These are phyloP conservation scores for Gracilaria domingensis DNA, from an alignment of 23 red algal genomes.

Conservation along the genomic window DNA sequence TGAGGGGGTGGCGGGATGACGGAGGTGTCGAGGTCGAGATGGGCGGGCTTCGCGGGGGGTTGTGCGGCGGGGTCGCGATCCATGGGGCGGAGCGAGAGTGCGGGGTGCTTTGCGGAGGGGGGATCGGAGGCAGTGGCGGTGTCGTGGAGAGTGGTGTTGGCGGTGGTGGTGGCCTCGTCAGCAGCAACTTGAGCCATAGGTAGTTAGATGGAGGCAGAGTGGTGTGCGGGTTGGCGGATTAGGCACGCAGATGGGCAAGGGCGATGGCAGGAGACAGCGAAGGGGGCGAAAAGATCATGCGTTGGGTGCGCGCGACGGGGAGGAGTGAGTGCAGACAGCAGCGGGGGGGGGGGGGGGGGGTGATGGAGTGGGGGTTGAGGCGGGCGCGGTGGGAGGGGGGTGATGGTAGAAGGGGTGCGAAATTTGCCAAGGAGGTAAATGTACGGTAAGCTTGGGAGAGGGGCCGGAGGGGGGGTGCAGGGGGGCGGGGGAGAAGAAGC, in stretches of 20 bases:
- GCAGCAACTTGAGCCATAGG: slow-evolving; percentile 25
- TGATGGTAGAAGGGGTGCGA: no score
- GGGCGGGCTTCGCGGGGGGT: background rate
- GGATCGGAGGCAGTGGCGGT: slow-evolving; percentile 7
- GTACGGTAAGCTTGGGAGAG: slow-evolving; percentile 3
- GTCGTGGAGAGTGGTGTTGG: slow-evolving; percentile 14
- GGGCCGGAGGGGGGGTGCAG: background rate
- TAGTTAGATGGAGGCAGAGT: background rate
- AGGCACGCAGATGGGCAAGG: background rate
- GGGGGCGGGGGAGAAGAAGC: slow-evolving; percentile 10
- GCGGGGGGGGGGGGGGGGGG: background rate
- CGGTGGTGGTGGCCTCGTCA: background rate
- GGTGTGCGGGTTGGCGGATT: background rate
- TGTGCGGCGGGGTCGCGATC: slow-evolving; percentile 11
- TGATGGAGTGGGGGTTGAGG: background rate
- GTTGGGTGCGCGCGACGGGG: background rate
- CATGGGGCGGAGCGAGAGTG: slow-evolving; percentile 1
- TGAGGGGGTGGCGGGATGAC: background rate
- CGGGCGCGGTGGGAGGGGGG: background rate
- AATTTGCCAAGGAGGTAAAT: background rate
- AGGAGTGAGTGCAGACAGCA: background rate
- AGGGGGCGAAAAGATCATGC: background rate
- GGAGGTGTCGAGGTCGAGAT: background rate
- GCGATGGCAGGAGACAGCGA: background rate
- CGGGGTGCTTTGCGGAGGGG: slow-evolving; percentile 7